These are phyloP conservation scores for Rhodocollybia butyracea DNA, from an alignment of 768 basidiomycete genomes.

Conservation along the genomic window DNA sequence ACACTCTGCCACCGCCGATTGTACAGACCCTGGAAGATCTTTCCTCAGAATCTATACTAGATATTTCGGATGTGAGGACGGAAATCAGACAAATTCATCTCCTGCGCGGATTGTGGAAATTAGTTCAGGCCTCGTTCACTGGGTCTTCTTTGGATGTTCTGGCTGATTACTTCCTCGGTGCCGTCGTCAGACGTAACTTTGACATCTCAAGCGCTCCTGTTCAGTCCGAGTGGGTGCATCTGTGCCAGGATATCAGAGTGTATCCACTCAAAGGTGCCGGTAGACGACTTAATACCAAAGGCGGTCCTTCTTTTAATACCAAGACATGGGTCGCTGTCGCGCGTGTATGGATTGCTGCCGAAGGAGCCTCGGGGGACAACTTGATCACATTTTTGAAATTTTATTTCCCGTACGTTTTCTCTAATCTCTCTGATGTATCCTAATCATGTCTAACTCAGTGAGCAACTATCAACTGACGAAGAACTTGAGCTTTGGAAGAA, in stretches of 20 bases:
- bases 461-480: background rate
- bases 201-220: constrained; percentile 35
- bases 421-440: constrained; percentile 32
- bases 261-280: constrained; percentile 29
- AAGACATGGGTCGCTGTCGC: constrained; percentile 14
- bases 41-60: constrained; percentile 26
- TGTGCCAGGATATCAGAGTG: constrained; percentile 44
- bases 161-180: constrained; percentile 44
- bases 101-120: constrained; percentile 47
- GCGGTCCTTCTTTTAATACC: constrained; percentile 22
- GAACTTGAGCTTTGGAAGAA: constrained; percentile 8
- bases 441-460: constrained; percentile 44
- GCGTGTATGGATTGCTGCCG: background rate
- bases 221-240: constrained; percentile 39
- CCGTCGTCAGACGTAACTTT: constrained; percentile 42
- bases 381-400: background rate
- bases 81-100: constrained; percentile 38
- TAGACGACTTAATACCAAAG: constrained; percentile 27
- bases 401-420: background rate
- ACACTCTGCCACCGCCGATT: constrained; percentile 29
- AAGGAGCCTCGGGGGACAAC: background rate
- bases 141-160: constrained; percentile 34
- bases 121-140: constrained; percentile 46
- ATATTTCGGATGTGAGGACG: constrained; percentile 14
- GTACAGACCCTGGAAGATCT: background rate